A percentile compares a stretch with the other conserved stretches of the same genome.
Conservation (phyloP, 495 filamentous ascomycete genomes). For the Penicillium coprophilum region DNA sequence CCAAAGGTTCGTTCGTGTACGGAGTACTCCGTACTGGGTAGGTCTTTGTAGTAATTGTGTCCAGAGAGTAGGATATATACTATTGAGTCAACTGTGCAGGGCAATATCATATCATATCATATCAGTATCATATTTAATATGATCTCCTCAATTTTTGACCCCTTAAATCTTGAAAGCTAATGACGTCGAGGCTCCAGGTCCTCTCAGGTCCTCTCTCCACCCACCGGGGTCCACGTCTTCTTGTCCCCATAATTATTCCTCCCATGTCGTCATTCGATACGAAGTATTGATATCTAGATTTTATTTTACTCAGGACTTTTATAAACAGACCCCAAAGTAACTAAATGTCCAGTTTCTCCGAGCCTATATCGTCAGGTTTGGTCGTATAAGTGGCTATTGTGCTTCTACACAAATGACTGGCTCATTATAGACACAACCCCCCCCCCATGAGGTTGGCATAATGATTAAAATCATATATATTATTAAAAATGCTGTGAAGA, state of each 20-base stretch:
- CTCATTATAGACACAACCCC: background rate
- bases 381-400: background rate
- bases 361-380: background rate
- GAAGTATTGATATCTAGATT: no score
- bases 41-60: no score
- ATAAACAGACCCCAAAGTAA: no score
- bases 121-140: background rate
- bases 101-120: background rate
- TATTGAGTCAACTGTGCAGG: no score
- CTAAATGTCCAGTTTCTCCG: background rate
- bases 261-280: slow-evolving; percentile 1
- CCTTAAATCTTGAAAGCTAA: background rate
- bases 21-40: no score
- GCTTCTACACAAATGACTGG: background rate
- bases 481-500: background rate
- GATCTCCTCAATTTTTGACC: background rate
- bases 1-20: background rate
- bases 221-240: slow-evolving; percentile 4
- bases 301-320: no score
- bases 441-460: background rate
- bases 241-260: slow-evolving; percentile 1
- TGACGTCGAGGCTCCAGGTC: slow-evolving; percentile 19
- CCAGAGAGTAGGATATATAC: no score
- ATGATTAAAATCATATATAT: background rate
- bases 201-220: background rate